Evolutionary conservation across 179 eudicot species (phyloP).

Genomic region (Beta macrorhiza): DNA sequence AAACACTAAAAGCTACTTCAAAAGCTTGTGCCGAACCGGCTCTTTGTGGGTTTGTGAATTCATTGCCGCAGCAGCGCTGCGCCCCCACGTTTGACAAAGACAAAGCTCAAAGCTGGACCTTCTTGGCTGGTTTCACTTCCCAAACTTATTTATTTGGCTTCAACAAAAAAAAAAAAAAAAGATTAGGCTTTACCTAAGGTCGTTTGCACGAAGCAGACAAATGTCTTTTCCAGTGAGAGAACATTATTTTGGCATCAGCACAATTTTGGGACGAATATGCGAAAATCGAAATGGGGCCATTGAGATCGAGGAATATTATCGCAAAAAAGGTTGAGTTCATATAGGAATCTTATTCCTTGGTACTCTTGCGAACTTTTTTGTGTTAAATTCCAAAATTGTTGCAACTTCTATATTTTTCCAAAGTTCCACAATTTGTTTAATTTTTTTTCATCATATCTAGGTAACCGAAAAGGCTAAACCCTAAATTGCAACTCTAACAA

Average conservation of each 20-base stretch:
- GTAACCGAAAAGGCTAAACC: too few species aligned
- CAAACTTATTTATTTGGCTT: background rate
- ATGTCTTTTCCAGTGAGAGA: background rate
- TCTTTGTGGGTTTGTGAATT: too few species aligned
- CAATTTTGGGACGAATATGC: background rate
- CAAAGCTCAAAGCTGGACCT: background rate
- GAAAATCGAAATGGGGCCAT: background rate
- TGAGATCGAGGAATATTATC: background rate
- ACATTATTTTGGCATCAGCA: slow-evolving; percentile 4
- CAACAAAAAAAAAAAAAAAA: background rate
- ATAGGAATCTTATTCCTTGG: too few species aligned
- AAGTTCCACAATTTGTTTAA: background rate
- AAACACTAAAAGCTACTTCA: too few species aligned
- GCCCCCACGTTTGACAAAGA: slow-evolving; percentile 21
- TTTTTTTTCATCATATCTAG: too few species aligned
- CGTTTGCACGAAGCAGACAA: background rate
- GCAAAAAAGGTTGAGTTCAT: too few species aligned
- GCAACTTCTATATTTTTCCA: background rate
- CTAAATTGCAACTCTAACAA: too few species aligned
- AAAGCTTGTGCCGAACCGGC: too few species aligned
- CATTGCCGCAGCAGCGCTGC: too few species aligned
- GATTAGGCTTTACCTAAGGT: too few species aligned
- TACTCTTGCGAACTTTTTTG: too few species aligned
- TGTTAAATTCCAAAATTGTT: too few species aligned
- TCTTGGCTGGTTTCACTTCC: background rate